Evolutionary conservation across 2,329 filamentous ascomycete species (phyloP).

Genomic region (Clarireedia homoeocarpa): DNA sequence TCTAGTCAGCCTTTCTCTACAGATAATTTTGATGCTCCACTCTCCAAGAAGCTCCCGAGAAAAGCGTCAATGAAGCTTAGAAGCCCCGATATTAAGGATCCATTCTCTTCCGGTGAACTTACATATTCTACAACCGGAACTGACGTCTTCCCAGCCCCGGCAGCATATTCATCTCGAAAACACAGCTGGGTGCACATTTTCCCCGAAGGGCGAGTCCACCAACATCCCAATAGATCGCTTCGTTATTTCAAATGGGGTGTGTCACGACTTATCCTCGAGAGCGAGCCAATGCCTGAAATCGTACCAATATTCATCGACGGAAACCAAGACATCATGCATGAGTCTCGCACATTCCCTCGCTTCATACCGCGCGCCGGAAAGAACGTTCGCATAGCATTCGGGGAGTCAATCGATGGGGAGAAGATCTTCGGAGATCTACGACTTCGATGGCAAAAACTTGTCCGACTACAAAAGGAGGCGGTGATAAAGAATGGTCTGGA

Average conservation of each 20-base stretch:
- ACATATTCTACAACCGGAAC: conserved; percentile 58
- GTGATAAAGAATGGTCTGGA: conserved; percentile 28
- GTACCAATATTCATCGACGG: conserved; percentile 94
- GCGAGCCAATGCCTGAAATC: conserved; percentile 77
- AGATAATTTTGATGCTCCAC: conserved; percentile 14
- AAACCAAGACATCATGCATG: conserved; percentile 80
- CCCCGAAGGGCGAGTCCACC: conserved; percentile 90
- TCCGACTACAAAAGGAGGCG: conserved; percentile 41
- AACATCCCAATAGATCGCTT: conserved; percentile 69
- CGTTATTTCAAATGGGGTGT: conserved; percentile 99
- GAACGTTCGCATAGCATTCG: conserved; percentile 66
- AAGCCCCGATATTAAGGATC: conserved; percentile 38
- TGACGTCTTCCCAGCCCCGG: conserved; percentile 63
- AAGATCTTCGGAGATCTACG: conserved; percentile 71
- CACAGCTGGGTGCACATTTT: conserved; percentile 92
- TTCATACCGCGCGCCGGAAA: conserved; percentile 72
- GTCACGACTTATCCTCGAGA: conserved; percentile 82
- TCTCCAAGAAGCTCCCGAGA: background rate
- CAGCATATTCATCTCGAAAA: conserved; percentile 60
- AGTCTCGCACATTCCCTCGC: conserved; percentile 69
- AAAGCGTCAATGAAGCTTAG: conserved; percentile 9
- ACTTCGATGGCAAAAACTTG: conserved; percentile 63
- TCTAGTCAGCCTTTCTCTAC: conserved; percentile 48
- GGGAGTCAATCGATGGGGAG: conserved; percentile 67
- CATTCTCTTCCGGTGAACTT: conserved; percentile 40